Percentiles rank a stretch among this genome's conserved stretches.
Evolutionary conservation across 495 filamentous ascomycete species (phyloP).

Genomic region (Mycothermus thermophilus): DNA sequence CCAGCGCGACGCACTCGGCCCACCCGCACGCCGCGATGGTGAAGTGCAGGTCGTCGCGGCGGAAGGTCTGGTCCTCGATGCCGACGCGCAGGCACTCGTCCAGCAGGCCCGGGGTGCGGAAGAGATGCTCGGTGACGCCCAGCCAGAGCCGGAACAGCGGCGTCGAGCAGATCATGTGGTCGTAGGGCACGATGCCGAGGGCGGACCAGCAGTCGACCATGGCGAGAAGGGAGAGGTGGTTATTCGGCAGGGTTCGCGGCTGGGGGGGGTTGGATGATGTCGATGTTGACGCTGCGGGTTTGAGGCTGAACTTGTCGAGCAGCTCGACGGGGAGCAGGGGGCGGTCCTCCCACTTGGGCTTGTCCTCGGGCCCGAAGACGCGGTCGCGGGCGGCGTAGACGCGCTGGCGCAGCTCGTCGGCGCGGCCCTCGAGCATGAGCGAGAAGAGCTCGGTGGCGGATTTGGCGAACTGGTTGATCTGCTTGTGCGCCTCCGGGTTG

Average conservation of each 20-base stretch:
- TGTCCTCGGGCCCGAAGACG: constrained; percentile 51
- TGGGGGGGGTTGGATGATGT: constrained; percentile 16
- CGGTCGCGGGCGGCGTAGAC: constrained; percentile 64
- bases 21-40: constrained; percentile 91
- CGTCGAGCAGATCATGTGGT: constrained; percentile 98
- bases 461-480: constrained; percentile 86
- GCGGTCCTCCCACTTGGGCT: constrained; percentile 39
- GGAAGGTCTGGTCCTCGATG: constrained; percentile 74
- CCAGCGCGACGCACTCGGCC: constrained; percentile 82
- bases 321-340: constrained; percentile 68
- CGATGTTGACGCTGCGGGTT: constrained; percentile 8
- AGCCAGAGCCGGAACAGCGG: constrained; percentile 98
- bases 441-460: constrained; percentile 93
- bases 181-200: constrained; percentile 85
- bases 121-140: constrained; percentile 92
- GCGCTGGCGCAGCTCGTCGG: constrained; percentile 63
- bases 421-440: constrained; percentile 77
- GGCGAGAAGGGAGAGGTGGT: constrained; percentile 83
- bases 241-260: constrained; percentile 60
- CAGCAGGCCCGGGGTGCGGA: constrained; percentile 68
- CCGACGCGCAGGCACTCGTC: constrained; percentile 78
- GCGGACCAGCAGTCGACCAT: constrained; percentile 98
- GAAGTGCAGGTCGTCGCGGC: constrained; percentile 88
- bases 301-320: constrained; percentile 74
- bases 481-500: constrained; percentile 78